Evolutionary conservation across 2,329 filamentous ascomycete genomes (phyloP).

Genomic region (Pseudocercospora vitis): DNA sequence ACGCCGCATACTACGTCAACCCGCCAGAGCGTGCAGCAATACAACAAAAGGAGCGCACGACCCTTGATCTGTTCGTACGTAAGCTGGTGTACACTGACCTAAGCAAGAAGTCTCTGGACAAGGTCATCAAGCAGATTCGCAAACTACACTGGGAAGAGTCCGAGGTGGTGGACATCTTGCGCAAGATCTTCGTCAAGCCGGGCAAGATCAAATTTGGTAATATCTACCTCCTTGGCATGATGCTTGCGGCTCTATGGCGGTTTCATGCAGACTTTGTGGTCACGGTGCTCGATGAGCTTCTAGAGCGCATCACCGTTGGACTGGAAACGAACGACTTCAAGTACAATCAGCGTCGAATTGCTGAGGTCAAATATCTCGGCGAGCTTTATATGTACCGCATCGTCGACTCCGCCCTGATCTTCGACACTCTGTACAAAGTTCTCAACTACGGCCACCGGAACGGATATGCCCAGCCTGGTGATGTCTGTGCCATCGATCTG

Average conservation of each 20-base stretch:
- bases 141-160: constrained; percentile 96
- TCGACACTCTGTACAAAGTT: constrained; percentile 92
- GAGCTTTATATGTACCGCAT: constrained; percentile 98
- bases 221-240: constrained; percentile 86
- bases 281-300: constrained; percentile 83
- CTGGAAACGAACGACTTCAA: constrained; percentile 97
- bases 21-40: constrained; percentile 91
- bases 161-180: constrained; percentile 75
- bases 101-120: constrained; percentile 90
- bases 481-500: constrained; percentile 74
- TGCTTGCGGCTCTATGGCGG: constrained; percentile 82
- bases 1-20: constrained; percentile 96
- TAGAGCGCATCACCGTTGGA: constrained; percentile 84
- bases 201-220: constrained; percentile 98
- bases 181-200: constrained; percentile 93
- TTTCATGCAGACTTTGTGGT: constrained; percentile 92
- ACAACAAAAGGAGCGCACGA: constrained; percentile 92
- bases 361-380: constrained; percentile 93
- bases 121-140: constrained; percentile 88
- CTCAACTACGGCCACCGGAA: constrained; percentile 85
- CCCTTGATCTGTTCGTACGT: constrained; percentile 87
- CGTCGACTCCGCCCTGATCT: constrained; percentile 91
- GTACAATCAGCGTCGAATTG: constrained; percentile 89
- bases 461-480: constrained; percentile 77
- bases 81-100: constrained; percentile 92